Evolutionary conservation across 495 filamentous ascomycete species (phyloP).

Genomic region (Neurospora sublineolata): DNA sequence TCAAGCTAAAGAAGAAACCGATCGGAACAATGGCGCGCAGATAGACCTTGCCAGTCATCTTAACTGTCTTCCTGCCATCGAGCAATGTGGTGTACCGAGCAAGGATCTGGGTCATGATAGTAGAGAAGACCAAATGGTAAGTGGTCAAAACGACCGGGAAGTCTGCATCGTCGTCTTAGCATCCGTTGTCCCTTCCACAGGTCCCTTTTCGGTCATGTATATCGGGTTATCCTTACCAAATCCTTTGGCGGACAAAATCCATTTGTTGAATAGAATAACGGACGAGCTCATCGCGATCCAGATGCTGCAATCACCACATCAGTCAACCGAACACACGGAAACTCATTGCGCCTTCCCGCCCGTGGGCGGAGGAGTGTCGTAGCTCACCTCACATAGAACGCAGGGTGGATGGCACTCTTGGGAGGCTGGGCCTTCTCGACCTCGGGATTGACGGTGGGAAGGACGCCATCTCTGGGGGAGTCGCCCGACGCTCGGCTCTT

Average conservation of each 20-base stretch:
- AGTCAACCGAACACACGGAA: neutral
- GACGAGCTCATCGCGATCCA: conserved; percentile 90
- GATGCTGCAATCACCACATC: conserved; percentile 39
- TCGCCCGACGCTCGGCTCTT: conserved; percentile 74
- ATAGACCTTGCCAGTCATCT: conserved; percentile 89
- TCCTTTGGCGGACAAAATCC: conserved; percentile 70
- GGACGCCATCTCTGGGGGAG: conserved; percentile 48
- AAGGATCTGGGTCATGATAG: conserved; percentile 80
- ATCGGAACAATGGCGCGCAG: conserved; percentile 87
- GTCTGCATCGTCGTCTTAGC: conserved; percentile 25
- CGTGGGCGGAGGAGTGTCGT: conserved; percentile 1
- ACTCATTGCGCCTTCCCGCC: neutral
- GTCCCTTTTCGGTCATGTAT: neutral
- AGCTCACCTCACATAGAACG: conserved; percentile 79
- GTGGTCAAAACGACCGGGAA: conserved; percentile 73
- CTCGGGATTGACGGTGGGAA: conserved; percentile 67
- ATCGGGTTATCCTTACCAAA: conserved; percentile 55
- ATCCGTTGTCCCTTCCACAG: neutral
- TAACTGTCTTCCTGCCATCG: conserved; percentile 80
- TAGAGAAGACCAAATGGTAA: conserved; percentile 86
- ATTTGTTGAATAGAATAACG: conserved; percentile 98
- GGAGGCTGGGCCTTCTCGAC: conserved; percentile 55
- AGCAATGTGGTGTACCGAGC: conserved; percentile 75
- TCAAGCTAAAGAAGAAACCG: conserved; percentile 84
- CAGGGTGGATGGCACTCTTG: conserved; percentile 59